Base-by-base conservation (phyloP, 768 basidiomycete genomes). In the Leccinum obscurum region DNA sequence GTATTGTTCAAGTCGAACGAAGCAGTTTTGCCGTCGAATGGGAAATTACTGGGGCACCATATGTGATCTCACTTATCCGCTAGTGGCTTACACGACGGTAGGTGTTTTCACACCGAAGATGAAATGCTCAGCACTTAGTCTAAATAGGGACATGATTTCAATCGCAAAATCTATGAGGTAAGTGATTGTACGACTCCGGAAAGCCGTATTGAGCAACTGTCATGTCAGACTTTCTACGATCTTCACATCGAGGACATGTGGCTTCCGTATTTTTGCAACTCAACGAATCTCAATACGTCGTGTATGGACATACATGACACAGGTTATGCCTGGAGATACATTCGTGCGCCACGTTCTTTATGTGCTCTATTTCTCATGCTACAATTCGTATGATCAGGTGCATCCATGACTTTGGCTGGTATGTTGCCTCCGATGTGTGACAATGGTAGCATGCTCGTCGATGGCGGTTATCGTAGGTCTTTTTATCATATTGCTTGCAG, bases 191-290 rank as follows among this genome's bases (percentile, higher is more conserved):
- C 10, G 10, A 13, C 44, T 52, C 62, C 30, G 55, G 30, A 15
- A 57, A 52, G 44, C 52, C 6, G 35, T 50, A 3, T 56, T 66
- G 13, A 69, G 17, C 20, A 30, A 44, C 41, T 10, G n/a, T 2
- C n/a, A 39, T 64, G 63, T 34, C 64, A 93, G 85, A 86, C 92
- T 17, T 96, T 97, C 72, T 96, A 94, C 66, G 93, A 93, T 73
- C 85, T 95, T 46, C 95, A 98, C 66, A 93, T 93, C 44, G 91
- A 94, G 75, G 95, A 97, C 75, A 96, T 97, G 92, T 98, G 96
- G 97, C 80, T 99, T 7, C 97, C 96, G 4, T 98, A 86, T 78
- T 98, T 96, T 76, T 97, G 95, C 76, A 98, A 98, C 68, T 93
- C 96, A 3, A 96, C 97, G 22, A 98, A 98, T 68, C 97, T 99